Percentiles rank a stretch among this genome's conserved stretches.
These are phyloP conservation scores for Globisporangium echinulatum DNA, from an alignment of 352 stramenopile species.

Conservation along the genomic window DNA sequence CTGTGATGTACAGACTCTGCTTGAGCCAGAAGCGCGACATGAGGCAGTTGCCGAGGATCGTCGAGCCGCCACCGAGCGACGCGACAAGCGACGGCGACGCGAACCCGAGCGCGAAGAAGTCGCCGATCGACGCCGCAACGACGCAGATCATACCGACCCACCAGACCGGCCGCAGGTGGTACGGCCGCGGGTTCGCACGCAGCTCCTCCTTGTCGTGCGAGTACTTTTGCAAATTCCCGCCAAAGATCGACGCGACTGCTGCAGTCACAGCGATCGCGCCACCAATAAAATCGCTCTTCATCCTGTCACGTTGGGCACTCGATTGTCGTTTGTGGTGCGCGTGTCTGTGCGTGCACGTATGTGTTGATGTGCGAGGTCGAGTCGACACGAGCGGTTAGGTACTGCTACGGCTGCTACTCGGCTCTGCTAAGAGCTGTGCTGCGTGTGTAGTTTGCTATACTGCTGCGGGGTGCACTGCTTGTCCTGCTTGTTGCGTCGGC, in stretches of 20 bases:
- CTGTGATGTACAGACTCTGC: slow-evolving; percentile 80
- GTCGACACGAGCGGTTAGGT: slow-evolving; percentile 1
- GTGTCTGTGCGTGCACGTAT: background rate
- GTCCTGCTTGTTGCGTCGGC: background rate
- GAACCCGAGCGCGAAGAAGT: slow-evolving; percentile 85
- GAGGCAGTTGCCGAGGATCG: slow-evolving; percentile 79
- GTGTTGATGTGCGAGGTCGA: background rate
- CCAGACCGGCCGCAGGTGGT: slow-evolving; percentile 80
- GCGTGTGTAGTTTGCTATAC: background rate
- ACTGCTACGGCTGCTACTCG: too few species aligned
- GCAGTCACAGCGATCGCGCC: slow-evolving; percentile 68
- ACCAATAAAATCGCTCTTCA: slow-evolving; percentile 75
- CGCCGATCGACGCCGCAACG: slow-evolving; percentile 69
- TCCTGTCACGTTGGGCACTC: slow-evolving; percentile 5
- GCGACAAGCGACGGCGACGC: slow-evolving; percentile 82
- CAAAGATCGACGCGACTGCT: slow-evolving; percentile 84
- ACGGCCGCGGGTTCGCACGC: slow-evolving; percentile 61
- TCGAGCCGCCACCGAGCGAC: slow-evolving; percentile 74
- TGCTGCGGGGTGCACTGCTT: background rate
- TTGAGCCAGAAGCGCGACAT: slow-evolving; percentile 86
- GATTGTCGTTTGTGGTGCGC: background rate
- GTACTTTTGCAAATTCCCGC: slow-evolving; percentile 90
- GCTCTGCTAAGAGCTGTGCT: background rate
- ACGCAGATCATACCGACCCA: slow-evolving; percentile 87
- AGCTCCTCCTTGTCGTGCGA: slow-evolving; percentile 82